Base-by-base conservation (phyloP, 345 rosid species). In the Sonneratia caseolaris region DNA sequence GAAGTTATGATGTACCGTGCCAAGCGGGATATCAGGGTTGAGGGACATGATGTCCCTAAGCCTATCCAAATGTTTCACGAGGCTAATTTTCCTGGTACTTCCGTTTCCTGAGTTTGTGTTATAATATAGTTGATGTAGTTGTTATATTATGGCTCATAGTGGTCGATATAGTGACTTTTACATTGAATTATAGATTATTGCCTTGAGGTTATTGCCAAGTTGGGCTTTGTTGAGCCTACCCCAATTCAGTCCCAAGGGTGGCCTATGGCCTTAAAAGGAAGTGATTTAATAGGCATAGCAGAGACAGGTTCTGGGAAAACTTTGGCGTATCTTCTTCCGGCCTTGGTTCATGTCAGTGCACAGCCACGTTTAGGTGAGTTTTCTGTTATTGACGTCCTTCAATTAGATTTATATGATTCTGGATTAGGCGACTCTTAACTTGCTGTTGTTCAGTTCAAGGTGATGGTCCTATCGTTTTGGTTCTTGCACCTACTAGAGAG, bases 301-400 rank as follows among this genome's bases (percentile, higher is more conserved):
- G 99, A 92, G 88, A 92, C 98, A 37, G 99, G 98, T 70, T 94
- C 99, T 74, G 99, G 99, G 47, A 94, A 94, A 87, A 94, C 99
- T 15, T 76, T 92, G 87, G 95, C 99, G 13, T 95, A 92, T 85
- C 76, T 95, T 77, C 82, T 95, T 66, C 99, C 99, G 13, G 97
- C 97, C 27, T 74, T 95, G 82, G 93, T 95, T 40, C 99, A 95
- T 83, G 88, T 95, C 24, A 83, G 79, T 68, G 97, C 97, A 0
- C 99, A 95, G 73, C 99, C 97, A 84, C 86, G 86, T 69, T 81
- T 92, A 76, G 93, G 99, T 95, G 75, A 53, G 35, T 71, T 22
- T 37, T 62, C 45, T 43, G 64, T 22, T 22, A 61, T 15, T 42
- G 37, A n/a, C 10, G 36, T 67, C 11, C 35, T 56, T 69, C 49